Percentiles rank a stretch among this genome's conserved stretches.
phyloP scores from a whole-genome alignment of 2,329 filamentous ascomycete species.

The Trichoderma citrinoviride region DNA sequence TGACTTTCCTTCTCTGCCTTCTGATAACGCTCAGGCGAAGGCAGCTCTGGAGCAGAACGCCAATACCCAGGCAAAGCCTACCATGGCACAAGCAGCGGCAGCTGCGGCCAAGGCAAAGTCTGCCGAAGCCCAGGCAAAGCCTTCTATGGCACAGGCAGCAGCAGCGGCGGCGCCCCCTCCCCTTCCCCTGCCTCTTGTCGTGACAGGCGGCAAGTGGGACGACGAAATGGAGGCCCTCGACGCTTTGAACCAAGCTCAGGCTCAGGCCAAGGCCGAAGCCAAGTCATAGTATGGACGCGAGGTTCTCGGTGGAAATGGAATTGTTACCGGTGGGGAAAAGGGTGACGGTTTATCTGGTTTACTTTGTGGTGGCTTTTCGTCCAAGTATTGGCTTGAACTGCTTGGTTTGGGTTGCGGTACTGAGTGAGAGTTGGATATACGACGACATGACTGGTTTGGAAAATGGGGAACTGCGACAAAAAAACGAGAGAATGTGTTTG shows the following conservation, averaged over 20 bases:
- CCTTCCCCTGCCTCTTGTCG: slow-evolving; percentile 31
- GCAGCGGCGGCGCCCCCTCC: slow-evolving; percentile 22
- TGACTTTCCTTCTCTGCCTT: slow-evolving; percentile 39
- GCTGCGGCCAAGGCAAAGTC: neutral
- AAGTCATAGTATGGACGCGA: neutral
- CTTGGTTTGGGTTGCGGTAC: neutral
- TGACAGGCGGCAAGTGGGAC: slow-evolving; percentile 48
- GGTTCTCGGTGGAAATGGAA: neutral
- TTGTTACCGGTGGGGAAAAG: neutral
- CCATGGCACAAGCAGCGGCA: slow-evolving; percentile 29
- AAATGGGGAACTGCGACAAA: neutral
- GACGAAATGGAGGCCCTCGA: slow-evolving; percentile 57
- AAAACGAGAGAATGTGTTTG: neutral
- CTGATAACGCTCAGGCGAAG: slow-evolving; percentile 29
- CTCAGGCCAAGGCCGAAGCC: too few relatives aligned
- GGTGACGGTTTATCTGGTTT: neutral
- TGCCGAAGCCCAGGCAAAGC: slow-evolving; percentile 28
- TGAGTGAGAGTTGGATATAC: neutral
- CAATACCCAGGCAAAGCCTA: slow-evolving; percentile 30
- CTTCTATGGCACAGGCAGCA: slow-evolving; percentile 32
- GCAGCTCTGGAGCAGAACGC: slow-evolving; percentile 22
- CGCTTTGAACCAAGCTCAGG: slow-evolving; percentile 28
- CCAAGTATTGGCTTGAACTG: neutral
- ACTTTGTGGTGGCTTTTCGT: neutral
- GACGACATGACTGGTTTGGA: neutral